Evolutionary conservation across 2,329 filamentous ascomycete genomes (phyloP), one percentile per base, ranked within the genome.

Genomic region (Akanthomyces uredinophilus): DNA sequence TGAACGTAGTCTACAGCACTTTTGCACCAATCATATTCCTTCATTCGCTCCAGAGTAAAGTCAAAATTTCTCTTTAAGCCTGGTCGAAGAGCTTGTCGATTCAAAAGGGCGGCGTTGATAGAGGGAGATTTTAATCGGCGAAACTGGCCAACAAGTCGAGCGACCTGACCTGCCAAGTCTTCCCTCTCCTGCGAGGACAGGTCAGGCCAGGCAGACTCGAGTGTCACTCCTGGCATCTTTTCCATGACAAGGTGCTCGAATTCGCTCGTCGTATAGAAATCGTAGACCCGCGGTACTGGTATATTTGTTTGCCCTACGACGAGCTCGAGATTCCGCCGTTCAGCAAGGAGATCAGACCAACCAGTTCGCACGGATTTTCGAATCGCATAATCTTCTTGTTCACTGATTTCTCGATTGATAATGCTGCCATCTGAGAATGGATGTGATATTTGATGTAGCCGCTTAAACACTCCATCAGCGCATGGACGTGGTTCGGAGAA

Each of bases 211-310:
- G 39, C 58, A 18, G 4, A 32, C 37, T 60, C 24, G 1, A 60
- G 37, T 10, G 39, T 60, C 14, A 44, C 41, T 24, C 49, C 49
- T 0, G 58, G 49, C 37, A 60, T 22, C 13, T 53, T 60, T 14
- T 53, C 39, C 24, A 60, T 60, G 6, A 53, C 6, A 24, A 53
- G 58, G 20, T 60, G 49, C 27, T 60, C 47, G 11, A 60, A 53
- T 50, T 8, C 58, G 6, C 27, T 53, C 11, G 49, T 52, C 8
- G 39, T 32, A 53, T 44, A 53, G 24, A 37, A 53, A 11, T 53
- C 39, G 58, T 60, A 52, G 27, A 53, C n/a, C n/a, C n/a, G n/a
- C 13, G 58, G 49, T 5, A 60, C 58, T n/a, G 39, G 58, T 16
- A 60, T 49, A 3, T 32, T 20, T 16, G 49, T 60, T 10, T 46